These are phyloP conservation scores for Penicillium pancosmium DNA, from an alignment of 495 filamentous ascomycete genomes.

Conservation along the genomic window DNA sequence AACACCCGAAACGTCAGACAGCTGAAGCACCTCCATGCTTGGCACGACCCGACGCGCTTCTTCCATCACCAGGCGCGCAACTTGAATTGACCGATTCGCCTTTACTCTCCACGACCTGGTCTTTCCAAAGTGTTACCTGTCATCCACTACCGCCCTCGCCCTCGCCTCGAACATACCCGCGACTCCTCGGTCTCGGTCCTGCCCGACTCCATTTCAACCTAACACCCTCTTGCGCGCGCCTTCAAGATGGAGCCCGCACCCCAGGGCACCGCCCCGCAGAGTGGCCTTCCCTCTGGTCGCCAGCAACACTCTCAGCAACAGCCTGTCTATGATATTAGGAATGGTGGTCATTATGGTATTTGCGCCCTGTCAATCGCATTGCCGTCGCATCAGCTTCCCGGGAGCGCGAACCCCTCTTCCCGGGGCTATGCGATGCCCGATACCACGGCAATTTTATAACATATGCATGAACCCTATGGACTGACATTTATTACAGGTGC, in stretches of 20 bases:
- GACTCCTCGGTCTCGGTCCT: not conserved
- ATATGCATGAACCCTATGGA: not conserved
- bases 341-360: constrained; percentile 88
- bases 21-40: constrained; percentile 23
- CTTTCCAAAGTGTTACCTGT: not conserved
- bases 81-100: not conserved
- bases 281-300: constrained; percentile 38
- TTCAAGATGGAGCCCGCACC: constrained; percentile 59
- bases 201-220: constrained; percentile 1
- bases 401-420: not conserved
- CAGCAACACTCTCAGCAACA: constrained; percentile 46
- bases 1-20: constrained; percentile 26
- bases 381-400: not conserved
- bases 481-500: constrained; percentile 57
- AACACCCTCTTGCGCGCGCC: constrained; percentile 11
- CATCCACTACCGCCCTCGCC: not conserved
- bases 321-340: constrained; percentile 73
- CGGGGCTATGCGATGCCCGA: not conserved
- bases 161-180: not conserved
- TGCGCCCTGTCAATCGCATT: not conserved
- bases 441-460: not conserved
- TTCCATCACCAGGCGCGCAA: constrained; percentile 4
- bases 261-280: constrained; percentile 56
- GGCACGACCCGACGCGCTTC: constrained; percentile 26
- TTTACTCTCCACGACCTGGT: not conserved